Base-by-base conservation (phyloP, 164 flowering plant genomes). In the Sedum album region DNA sequence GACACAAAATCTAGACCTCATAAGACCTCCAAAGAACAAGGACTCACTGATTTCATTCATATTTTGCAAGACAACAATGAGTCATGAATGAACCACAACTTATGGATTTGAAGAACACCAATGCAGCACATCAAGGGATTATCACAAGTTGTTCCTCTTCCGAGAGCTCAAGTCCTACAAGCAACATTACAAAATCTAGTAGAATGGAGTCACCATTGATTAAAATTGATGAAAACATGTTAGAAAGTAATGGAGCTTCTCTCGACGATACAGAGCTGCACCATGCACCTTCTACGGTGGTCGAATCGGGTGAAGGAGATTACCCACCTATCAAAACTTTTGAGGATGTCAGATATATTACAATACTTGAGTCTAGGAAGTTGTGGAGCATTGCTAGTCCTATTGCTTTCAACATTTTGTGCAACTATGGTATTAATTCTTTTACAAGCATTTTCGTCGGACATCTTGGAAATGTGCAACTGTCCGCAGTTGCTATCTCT, bases 301-400 rank as follows among this genome's bases (percentile, higher is more conserved):
- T 65, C 21, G 67, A 28, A 0, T 36, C 48, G 1, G 67, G 67
- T 23, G 83, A 49, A 7, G 84, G 66, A 6, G 97, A 91, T 69
- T 86, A 82, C 67, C 74, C 82, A 7, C 73, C 77, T 1, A 65
- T 80, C 1, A 44, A 36, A 2, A 73, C 42, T 10, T 66, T 83
- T 0, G n/a, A 51, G 11, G 88, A 86, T 15, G 83, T 74, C 0
- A 83, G 72, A 63, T 25, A 53, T 21, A 18, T 89, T 20, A 76
- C 68, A 31, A 42, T 51, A 39, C 18, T 49, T 35, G 46, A 41
- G 72, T 86, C 86, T 0, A 82, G 68, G 77, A 72, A 65, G 77
- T 76, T 86, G 17, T 85, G 88, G 91, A 63, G 65, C 62, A 44
- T 86, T 17, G 86, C 88, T 9, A 84, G 83, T 0, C 86, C 86